phyloP scores from a whole-genome alignment of 75 land plant species.

The Pinus tabuliformis region DNA sequence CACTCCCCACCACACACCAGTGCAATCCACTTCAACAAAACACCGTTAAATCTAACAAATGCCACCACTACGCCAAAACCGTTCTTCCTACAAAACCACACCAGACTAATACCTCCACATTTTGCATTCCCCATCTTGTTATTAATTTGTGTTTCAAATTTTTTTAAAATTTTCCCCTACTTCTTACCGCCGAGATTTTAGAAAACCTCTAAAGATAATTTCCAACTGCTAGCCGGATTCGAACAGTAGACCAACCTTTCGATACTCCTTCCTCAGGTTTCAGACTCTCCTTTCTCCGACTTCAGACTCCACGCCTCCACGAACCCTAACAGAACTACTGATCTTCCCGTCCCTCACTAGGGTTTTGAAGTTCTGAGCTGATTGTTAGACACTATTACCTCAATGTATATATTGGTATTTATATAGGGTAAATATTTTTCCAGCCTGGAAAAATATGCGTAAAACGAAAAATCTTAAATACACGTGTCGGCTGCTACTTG shows the following conservation, averaged over 20 bases:
- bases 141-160: not conserved
- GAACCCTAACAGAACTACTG: not conserved
- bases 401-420: too few species aligned
- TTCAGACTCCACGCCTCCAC: not conserved
- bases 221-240: not conserved
- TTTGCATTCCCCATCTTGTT: slow-evolving; percentile 5
- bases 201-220: too few species aligned
- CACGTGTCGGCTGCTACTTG: too few species aligned
- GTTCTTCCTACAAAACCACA: slow-evolving; percentile 8
- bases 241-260: slow-evolving; percentile 10
- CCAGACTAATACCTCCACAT: not conserved
- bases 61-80: slow-evolving; percentile 9
- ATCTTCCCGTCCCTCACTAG: too few species aligned
- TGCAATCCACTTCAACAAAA: not conserved
- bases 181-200: not conserved
- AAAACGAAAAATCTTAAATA: too few species aligned
- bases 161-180: not conserved
- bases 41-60: not conserved
- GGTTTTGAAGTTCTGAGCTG: too few species aligned
- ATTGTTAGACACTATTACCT: too few species aligned
- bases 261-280: not conserved
- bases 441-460: too few species aligned
- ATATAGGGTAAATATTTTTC: too few species aligned
- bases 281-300: too few species aligned
- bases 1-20: not conserved